phyloP scores from a whole-genome alignment of 164 flowering plant species.

The Stephania japonica region DNA sequence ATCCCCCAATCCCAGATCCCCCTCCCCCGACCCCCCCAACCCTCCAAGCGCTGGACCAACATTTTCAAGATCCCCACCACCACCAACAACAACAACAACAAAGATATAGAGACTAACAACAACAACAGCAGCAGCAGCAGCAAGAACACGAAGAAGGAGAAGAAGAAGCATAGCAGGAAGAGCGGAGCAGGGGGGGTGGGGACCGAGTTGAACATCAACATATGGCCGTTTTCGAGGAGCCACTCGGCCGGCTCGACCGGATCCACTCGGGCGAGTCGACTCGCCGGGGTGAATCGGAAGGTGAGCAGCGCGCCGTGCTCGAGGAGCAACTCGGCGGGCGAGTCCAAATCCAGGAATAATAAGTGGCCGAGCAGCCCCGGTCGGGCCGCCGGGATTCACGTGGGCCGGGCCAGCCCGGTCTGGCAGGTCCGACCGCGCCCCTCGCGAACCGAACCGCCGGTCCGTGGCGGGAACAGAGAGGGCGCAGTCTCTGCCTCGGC shows the following conservation, averaged over 20 bases:
- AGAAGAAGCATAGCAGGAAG: conserved; percentile 17
- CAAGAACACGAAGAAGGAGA: conserved; percentile 36
- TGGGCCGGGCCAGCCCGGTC: conserved; percentile 86
- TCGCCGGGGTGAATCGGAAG: conserved; percentile 43
- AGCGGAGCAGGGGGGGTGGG: conserved; percentile 13
- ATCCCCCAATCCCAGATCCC: conserved; percentile 14
- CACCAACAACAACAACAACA: too few species aligned
- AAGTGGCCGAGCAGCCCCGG: conserved; percentile 85
- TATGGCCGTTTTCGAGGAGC: conserved; percentile 93
- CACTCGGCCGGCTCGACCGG: conserved; percentile 67
- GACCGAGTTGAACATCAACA: conserved; percentile 70
- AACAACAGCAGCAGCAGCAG: too few species aligned
- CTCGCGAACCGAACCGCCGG: conserved; percentile 23
- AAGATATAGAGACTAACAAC: conserved; percentile 17
- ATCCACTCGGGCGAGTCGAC: conserved; percentile 33
- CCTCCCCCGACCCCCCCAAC: background rate
- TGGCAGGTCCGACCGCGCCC: conserved; percentile 71
- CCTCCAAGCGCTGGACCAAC: conserved; percentile 74
- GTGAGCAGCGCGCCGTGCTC: conserved; percentile 95
- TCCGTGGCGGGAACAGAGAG: conserved; percentile 20
- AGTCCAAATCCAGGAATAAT: conserved; percentile 64
- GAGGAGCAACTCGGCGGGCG: conserved; percentile 83
- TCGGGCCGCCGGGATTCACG: conserved; percentile 57
- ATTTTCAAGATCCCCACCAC: conserved; percentile 50
- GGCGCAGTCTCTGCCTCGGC: too few species aligned